phyloP scores from a whole-genome alignment of 2,329 filamentous ascomycete species.

The Venturia effusa region DNA sequence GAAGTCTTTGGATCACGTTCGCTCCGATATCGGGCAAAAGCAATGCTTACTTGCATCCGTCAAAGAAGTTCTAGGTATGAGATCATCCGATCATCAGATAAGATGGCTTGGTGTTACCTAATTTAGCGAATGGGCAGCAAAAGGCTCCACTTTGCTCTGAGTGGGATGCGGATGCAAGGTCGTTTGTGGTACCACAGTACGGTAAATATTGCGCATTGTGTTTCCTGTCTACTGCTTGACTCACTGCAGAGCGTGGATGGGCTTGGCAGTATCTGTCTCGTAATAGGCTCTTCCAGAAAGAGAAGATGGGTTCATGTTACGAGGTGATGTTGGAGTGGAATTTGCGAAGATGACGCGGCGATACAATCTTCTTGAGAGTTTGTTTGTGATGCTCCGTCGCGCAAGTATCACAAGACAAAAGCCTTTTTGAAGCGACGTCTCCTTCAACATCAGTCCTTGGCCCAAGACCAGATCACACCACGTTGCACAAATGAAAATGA shows the following conservation, averaged over 20 bases:
- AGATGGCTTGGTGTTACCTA: neutral
- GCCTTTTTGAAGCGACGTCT: slow-evolving; percentile 33
- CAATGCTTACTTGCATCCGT: neutral
- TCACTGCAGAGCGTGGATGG: neutral
- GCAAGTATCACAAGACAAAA: slow-evolving; percentile 35
- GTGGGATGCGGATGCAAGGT: too few relatives aligned
- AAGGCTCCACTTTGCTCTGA: neutral
- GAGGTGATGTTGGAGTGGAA: neutral
- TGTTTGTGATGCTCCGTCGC: too few relatives aligned
- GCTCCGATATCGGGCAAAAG: neutral
- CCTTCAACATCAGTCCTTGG: slow-evolving; percentile 35
- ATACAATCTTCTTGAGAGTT: too few relatives aligned
- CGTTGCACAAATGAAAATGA: slow-evolving; percentile 19
- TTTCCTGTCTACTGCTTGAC: neutral
- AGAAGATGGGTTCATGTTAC: neutral
- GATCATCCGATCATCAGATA: neutral
- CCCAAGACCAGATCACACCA: slow-evolving; percentile 19
- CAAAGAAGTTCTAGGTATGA: neutral
- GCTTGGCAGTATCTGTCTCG: neutral
- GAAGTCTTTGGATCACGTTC: neutral
- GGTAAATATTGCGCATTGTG: neutral
- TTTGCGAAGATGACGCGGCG: neutral
- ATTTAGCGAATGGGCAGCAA: neutral
- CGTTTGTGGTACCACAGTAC: too few relatives aligned
- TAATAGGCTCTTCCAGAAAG: neutral